Evolutionary conservation across 2,329 filamentous ascomycete species (phyloP).

Genomic region (Trichoderma endophyticum): DNA sequence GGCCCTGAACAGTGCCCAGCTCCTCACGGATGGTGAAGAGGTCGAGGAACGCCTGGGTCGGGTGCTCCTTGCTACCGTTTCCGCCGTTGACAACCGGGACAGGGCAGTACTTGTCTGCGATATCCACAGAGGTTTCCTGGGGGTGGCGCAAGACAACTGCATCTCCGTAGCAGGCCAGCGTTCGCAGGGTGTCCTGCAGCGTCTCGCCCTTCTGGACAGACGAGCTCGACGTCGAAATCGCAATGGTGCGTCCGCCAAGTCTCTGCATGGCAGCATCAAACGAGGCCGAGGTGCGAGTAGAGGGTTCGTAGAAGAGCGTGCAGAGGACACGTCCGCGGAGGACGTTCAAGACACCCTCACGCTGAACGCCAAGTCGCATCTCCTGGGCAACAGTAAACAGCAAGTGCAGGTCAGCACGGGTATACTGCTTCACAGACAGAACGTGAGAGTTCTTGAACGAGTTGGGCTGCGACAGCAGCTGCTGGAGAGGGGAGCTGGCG

Average conservation of each 20-base stretch:
- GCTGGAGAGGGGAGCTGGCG: slow-evolving; percentile 60
- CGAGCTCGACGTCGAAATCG: slow-evolving; percentile 77
- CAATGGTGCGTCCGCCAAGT: slow-evolving; percentile 81
- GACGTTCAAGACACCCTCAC: slow-evolving; percentile 82
- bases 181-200: slow-evolving; percentile 89
- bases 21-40: slow-evolving; percentile 98
- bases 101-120: slow-evolving; percentile 80
- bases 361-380: slow-evolving; percentile 93
- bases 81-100: slow-evolving; percentile 97
- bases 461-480: slow-evolving; percentile 70
- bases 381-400: slow-evolving; percentile 97
- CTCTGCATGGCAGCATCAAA: slow-evolving; percentile 99
- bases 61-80: slow-evolving; percentile 93
- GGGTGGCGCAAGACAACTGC: slow-evolving; percentile 96
- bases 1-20: slow-evolving; percentile 87
- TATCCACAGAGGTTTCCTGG: slow-evolving; percentile 72
- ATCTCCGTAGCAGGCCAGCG: slow-evolving; percentile 89
- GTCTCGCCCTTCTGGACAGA: slow-evolving; percentile 93
- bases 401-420: slow-evolving; percentile 79
- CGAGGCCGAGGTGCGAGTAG: slow-evolving; percentile 89
- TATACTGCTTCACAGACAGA: slow-evolving; percentile 88
- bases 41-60: slow-evolving; percentile 95
- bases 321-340: slow-evolving; percentile 83
- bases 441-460: slow-evolving; percentile 89
- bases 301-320: slow-evolving; percentile 97